phyloP scores from a whole-genome alignment of 352 stramenopile species.

The Hyaloperonospora arabidopsidis region DNA sequence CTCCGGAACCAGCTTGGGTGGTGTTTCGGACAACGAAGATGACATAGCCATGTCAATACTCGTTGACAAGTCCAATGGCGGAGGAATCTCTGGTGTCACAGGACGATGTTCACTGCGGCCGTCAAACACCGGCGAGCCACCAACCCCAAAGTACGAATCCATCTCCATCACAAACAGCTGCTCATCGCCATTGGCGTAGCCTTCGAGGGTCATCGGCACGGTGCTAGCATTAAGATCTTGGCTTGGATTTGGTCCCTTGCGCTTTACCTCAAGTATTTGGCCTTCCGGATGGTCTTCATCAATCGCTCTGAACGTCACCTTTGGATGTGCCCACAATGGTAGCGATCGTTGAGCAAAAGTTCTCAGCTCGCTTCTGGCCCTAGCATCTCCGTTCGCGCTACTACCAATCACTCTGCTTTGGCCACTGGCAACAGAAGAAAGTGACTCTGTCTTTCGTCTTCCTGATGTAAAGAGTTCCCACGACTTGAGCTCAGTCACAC shows the following conservation, averaged over 20 bases:
- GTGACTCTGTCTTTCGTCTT: slow-evolving; percentile 27
- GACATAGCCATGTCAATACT: slow-evolving; percentile 80
- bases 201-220: slow-evolving; percentile 23
- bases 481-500: slow-evolving; percentile 48
- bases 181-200: slow-evolving; percentile 39
- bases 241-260: slow-evolving; percentile 50
- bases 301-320: slow-evolving; percentile 57
- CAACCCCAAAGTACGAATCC: slow-evolving; percentile 83
- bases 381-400: slow-evolving; percentile 12
- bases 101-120: slow-evolving; percentile 16
- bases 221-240: slow-evolving; percentile 30
- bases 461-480: slow-evolving; percentile 40
- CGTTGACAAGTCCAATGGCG: slow-evolving; percentile 49
- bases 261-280: slow-evolving; percentile 62
- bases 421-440: slow-evolving; percentile 12
- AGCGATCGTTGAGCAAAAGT: slow-evolving; percentile 56
- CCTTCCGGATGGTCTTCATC: slow-evolving; percentile 44
- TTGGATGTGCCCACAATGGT: slow-evolving; percentile 70
- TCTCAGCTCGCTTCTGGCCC: slow-evolving; percentile 52
- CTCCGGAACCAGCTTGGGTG: slow-evolving; percentile 22
- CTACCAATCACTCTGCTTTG: slow-evolving; percentile 4
- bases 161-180: slow-evolving; percentile 82
- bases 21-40: slow-evolving; percentile 43
- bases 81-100: slow-evolving; percentile 35
- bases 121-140: slow-evolving; percentile 67